These are phyloP conservation scores for Tremella yokohamensis DNA, from an alignment of 768 basidiomycete genomes.

Conservation along the genomic window DNA sequence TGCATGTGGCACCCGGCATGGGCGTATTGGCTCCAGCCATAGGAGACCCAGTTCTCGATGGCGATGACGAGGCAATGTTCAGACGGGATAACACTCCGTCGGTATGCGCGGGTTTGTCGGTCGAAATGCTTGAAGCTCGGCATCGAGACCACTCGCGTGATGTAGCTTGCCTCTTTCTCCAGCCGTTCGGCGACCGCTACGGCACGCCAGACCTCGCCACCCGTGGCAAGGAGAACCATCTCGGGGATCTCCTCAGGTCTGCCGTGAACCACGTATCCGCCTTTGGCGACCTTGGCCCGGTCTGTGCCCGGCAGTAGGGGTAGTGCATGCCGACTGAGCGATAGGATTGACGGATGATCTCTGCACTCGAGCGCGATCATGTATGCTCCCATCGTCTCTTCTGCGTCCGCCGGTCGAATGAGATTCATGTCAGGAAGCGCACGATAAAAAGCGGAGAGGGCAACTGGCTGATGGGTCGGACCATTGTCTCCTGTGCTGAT, in stretches of 20 bases:
- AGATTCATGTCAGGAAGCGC: conserved; percentile 42
- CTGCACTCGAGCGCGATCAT: conserved; percentile 22
- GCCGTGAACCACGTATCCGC: conserved; percentile 37
- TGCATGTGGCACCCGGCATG: conserved; percentile 44
- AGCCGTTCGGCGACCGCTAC: conserved; percentile 34
- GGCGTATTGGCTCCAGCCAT: conserved; percentile 47
- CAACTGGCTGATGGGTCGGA: conserved; percentile 48
- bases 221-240: conserved; percentile 37
- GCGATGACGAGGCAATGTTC: conserved; percentile 33
- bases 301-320: conserved; percentile 36
- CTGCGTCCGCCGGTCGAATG: conserved; percentile 43
- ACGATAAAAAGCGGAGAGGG: conserved; percentile 36
- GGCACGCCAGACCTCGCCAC: conserved; percentile 40
- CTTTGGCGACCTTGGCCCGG: conserved; percentile 27
- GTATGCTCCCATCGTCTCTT: conserved; percentile 41
- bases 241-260: conserved; percentile 20
- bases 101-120: conserved; percentile 28
- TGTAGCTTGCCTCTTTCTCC: conserved; percentile 13
- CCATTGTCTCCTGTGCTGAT: conserved; percentile 48
- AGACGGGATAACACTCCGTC: conserved; percentile 23
- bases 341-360: conserved; percentile 32
- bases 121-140: conserved; percentile 38
- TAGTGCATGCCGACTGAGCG: conserved; percentile 38
- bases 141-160: conserved; percentile 41
- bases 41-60: conserved; percentile 43